A percentile compares a stretch with the other conserved stretches of the same genome.
Conservation (phyloP, 2,329 filamentous ascomycete species). For the Metarhizium sp. region DNA sequence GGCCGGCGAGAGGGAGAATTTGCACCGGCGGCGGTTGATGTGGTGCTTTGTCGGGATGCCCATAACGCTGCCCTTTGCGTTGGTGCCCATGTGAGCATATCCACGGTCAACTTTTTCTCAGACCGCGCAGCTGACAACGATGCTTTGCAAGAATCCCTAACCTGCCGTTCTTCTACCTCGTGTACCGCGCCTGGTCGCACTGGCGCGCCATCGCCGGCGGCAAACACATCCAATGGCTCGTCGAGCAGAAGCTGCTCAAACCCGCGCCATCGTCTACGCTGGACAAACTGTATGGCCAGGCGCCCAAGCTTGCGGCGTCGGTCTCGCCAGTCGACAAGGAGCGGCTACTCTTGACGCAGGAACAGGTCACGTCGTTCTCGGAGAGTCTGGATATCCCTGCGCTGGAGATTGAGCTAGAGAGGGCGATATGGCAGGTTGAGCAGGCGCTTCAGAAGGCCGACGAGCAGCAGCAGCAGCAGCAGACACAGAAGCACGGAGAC, state of each 20-base stretch:
- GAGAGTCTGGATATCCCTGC: conserved; percentile 58
- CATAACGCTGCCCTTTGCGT: conserved; percentile 68
- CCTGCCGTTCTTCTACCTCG: conserved; percentile 92
- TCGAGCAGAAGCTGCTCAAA: conserved; percentile 62
- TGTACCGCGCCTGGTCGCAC: conserved; percentile 85
- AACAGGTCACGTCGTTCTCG: conserved; percentile 48
- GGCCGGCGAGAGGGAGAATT: conserved; percentile 67
- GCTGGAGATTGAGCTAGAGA: conserved; percentile 62
- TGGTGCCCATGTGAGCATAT: conserved; percentile 69
- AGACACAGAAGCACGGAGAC: neutral
- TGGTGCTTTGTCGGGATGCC: conserved; percentile 81
- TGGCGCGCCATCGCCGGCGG: conserved; percentile 81
- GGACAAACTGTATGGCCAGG: conserved; percentile 61
- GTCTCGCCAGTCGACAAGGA: conserved; percentile 16
- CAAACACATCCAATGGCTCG: conserved; percentile 72
- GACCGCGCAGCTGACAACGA: too few relatives aligned
- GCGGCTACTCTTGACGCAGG: conserved; percentile 35
- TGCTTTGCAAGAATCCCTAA: conserved; percentile 62
- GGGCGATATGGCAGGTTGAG: conserved; percentile 67
- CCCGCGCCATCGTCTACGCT: conserved; percentile 58
- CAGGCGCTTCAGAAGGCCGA: conserved; percentile 31
- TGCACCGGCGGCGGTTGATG: conserved; percentile 69
- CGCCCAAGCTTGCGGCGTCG: conserved; percentile 13
- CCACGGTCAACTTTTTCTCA: too few relatives aligned
- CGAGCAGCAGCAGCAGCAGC: neutral